Conservation (phyloP, 371 early-diverging fungal species). For the Capillidium heterosporum region DNA sequence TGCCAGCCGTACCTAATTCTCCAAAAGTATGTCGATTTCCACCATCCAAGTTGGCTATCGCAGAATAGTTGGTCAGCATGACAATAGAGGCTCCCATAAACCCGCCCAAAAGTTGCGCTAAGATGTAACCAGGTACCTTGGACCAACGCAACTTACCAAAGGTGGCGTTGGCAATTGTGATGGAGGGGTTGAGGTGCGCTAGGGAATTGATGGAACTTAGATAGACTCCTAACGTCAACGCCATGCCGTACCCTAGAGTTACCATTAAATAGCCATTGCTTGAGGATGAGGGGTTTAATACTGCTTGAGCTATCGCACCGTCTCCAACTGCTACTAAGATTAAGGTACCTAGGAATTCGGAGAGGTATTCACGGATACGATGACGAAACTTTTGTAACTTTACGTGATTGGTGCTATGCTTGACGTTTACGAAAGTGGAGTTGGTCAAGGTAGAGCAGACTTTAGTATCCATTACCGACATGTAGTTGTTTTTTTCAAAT, state of each 20-base stretch:
- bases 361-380: no score
- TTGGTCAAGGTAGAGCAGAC: no score
- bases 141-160: slow-evolving; percentile 45
- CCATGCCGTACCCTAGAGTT: neutral
- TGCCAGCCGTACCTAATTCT: slow-evolving; percentile 33
- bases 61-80: slow-evolving; percentile 15
- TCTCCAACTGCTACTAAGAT: neutral
- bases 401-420: no score
- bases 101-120: slow-evolving; percentile 42
- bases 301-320: neutral
- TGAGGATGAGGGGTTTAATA: neutral
- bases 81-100: slow-evolving; percentile 47
- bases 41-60: slow-evolving; percentile 42
- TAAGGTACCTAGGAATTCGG: neutral
- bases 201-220: slow-evolving; percentile 26
- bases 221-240: neutral
- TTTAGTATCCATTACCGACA: no score
- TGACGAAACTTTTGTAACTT: no score
- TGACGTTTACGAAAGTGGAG: no score
- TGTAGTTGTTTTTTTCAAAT: no score
- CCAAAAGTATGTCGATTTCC: slow-evolving; percentile 24
- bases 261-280: neutral
- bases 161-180: slow-evolving; percentile 44
- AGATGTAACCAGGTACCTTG: slow-evolving; percentile 33
- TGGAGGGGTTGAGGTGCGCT: slow-evolving; percentile 64